Percentiles rank a stretch among this genome's conserved stretches.
phyloP scores from a whole-genome alignment of 139 green algal species.

The Limnomonas spitsbergensis region DNA sequence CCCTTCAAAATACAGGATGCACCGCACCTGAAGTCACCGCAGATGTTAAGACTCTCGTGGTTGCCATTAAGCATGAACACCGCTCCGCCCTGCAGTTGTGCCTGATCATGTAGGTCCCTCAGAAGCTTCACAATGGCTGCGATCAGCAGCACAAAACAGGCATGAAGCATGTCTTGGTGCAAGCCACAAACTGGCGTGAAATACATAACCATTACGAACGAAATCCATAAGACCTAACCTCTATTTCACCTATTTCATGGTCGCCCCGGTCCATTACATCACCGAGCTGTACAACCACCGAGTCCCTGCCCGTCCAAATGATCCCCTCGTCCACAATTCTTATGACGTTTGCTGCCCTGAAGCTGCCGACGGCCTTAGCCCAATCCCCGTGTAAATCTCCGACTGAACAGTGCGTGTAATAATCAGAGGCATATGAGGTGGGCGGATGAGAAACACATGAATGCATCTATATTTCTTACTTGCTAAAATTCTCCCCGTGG shows the following conservation, averaged over 20 bases:
- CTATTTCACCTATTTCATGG: slow-evolving; percentile 87
- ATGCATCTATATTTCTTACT: slow-evolving; percentile 46
- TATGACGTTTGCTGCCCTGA: slow-evolving; percentile 72
- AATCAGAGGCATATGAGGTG: neutral
- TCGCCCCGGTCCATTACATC: slow-evolving; percentile 88
- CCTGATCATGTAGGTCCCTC: too few species aligned
- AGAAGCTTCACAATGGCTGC: too few species aligned
- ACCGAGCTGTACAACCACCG: slow-evolving; percentile 86
- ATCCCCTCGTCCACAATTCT: slow-evolving; percentile 35
- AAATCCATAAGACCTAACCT: too few species aligned
- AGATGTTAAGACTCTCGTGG: too few species aligned
- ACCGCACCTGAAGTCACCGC: too few species aligned
- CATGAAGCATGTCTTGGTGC: too few species aligned
- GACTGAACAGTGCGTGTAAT: slow-evolving; percentile 51
- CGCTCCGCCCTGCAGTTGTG: too few species aligned
- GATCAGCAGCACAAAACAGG: too few species aligned
- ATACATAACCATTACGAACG: too few species aligned
- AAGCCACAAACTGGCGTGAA: too few species aligned
- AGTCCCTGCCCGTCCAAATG: slow-evolving; percentile 75
- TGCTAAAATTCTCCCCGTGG: slow-evolving; percentile 71
- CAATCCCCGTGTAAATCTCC: slow-evolving; percentile 90
- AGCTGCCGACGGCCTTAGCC: slow-evolving; percentile 68
- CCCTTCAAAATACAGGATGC: too few species aligned
- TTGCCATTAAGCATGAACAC: too few species aligned
- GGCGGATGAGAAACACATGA: neutral